Base-by-base conservation (phyloP, 169 alveolate genomes). In the Plasmodium inui region DNA sequence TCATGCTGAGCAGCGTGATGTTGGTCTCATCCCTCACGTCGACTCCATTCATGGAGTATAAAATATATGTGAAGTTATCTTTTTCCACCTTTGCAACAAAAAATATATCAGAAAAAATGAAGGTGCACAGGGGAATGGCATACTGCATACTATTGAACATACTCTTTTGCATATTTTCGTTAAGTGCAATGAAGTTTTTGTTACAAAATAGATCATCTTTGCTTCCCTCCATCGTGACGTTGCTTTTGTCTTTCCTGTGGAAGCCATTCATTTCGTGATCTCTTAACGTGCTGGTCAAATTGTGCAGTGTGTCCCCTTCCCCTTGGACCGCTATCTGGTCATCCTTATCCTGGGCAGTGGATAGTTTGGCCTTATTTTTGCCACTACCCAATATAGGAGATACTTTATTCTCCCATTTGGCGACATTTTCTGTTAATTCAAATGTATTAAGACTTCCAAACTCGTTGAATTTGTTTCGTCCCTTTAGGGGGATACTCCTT, bases 111-210 rank as follows among this genome's bases (percentile, higher is more conserved):
- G 89, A 80, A 70, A 80, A 73, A n/a, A 89, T 73, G 37, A 89
- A 26, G 26, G 91, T 89, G 72, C 82, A 89, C 34, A 89, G 73
- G 1, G 94, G 94, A 61, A 89, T 28, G 28, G 79, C 94, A 89
- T 89, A 22, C 34, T 89, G 94, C 83, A 89, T 89, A 89, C 72
- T 81, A 34, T 89, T 89, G 83, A 89, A 89, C 94, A 89, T 80
- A 67, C 61, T 89, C 12, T 67, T 89, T 39, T 89, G 94, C 50
- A 89, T 67, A 41, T 73, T 26, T 61, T 89, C 94, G 82, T 89
- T 89, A 79, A 89, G 41, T 32, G 83, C 73, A 26, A 89, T 89
- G 55, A 89, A 89, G 53, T 89, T 79, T 70, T 89, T 50, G 82
- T 79, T 78, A 44, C 7, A 26, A 6, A 89, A 67, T 61, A 14